Evolutionary conservation across 768 basidiomycete genomes (phyloP).

Genomic region (Auriscalpium microsporum): DNA sequence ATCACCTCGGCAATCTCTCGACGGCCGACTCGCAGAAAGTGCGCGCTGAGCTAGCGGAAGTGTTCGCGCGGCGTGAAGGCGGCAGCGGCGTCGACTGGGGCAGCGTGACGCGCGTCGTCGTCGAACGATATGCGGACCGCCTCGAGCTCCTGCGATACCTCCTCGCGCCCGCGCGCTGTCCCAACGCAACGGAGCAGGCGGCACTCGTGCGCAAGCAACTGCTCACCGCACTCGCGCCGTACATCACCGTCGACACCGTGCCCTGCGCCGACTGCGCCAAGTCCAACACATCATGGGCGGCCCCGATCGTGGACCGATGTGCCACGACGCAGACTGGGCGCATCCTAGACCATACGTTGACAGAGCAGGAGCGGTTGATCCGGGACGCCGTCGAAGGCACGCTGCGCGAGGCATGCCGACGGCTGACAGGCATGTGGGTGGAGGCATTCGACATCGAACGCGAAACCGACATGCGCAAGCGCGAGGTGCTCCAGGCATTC

Average conservation of each 20-base stretch:
- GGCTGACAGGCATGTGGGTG: constrained; percentile 7
- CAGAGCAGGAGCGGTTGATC: constrained; percentile 9
- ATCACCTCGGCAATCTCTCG: constrained; percentile 27
- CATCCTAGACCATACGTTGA: constrained; percentile 5
- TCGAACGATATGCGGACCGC: constrained; percentile 34
- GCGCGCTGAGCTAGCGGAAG: constrained; percentile 19
- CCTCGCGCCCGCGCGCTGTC: constrained; percentile 16
- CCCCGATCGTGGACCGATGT: constrained; percentile 9
- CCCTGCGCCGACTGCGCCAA: not conserved
- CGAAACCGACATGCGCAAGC: not conserved
- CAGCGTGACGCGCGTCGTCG: constrained; percentile 27
- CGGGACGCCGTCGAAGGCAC: constrained; percentile 8
- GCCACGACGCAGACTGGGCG: constrained; percentile 6
- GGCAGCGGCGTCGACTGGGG: constrained; percentile 36
- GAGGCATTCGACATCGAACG: constrained; percentile 14
- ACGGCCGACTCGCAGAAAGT: constrained; percentile 20
- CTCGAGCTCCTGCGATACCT: constrained; percentile 32
- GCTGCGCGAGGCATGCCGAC: constrained; percentile 14
- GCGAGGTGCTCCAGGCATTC: not conserved
- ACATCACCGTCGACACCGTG: constrained; percentile 14
- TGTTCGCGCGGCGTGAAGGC: constrained; percentile 13
- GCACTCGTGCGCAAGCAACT: not conserved
- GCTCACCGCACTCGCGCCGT: constrained; percentile 21
- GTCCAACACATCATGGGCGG: constrained; percentile 6
- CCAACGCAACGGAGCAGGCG: constrained; percentile 3